Evolutionary conservation across 2,329 filamentous ascomycete genomes (phyloP), one percentile per base, ranked within the genome.

Genomic region (Ophiocordyceps camponoti-leonardi): DNA sequence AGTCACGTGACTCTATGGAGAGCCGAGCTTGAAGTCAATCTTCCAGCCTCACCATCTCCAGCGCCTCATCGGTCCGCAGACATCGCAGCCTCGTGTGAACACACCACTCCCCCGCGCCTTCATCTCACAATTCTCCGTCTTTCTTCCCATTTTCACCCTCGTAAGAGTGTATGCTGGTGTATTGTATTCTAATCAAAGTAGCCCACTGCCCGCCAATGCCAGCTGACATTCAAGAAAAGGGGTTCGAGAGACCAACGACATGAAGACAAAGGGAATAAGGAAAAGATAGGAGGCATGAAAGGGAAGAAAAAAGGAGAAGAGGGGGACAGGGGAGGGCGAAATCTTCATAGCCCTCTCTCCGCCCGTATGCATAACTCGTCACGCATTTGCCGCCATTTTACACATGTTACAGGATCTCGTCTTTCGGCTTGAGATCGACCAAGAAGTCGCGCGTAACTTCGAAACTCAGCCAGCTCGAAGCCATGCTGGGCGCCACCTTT

Each of bases 401-500:
- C 48, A 49, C 48, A 53, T 41, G 37, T 56, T 49, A 60, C 46
- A 61, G 45, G 33, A 52, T 49, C 35, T 53, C 51, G 43, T 54
- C 48, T 45, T 67, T 66, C 1, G 69, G 64, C 48, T 72, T 73
- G 28, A 87, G 60, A 19, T 67, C 68, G 47, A 93, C 68, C 39
- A 96, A 67, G 58, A 93, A 83, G 63, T 98, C 92, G 52, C 92
- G 77, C 10, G 86, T 90, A 60, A 96, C 68, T 66, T 98, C 92
- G 60, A 94, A 98, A 63, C 88, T 95, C 49, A 96, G 75, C 90
- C 92, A 98, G 63, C 86, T 95, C 54, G 87, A 93, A 16, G 92
- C 92, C 90, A 98, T 98, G 61, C 88, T 96, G 4, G 92, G 92
- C 8, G 92, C 90, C 16, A 98, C 92, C 65, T 98, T 98, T 49